Evolutionary conservation across 345 rosid genomes (phyloP), one percentile per base, ranked within the genome.

Genomic region (Hibiscus tridactylites): DNA sequence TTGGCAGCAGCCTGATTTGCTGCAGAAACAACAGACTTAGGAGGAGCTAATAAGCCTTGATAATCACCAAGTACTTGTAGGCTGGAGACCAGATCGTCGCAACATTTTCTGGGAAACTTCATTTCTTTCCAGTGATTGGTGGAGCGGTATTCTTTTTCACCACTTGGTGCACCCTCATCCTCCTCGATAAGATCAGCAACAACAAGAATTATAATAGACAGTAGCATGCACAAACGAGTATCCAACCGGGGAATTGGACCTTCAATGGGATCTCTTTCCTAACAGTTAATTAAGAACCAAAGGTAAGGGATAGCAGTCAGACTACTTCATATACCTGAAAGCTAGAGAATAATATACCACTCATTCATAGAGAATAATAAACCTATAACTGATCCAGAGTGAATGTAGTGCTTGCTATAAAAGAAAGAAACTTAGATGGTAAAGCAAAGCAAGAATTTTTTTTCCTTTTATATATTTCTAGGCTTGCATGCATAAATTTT

Each of bases 241-340:
- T 95, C 98, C 65, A 87, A 78, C 37, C 88, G 89, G 76, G 98
- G 98, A 74, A 88, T 80, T 57, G 98, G 98, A 52, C 94, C 98
- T 80, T 95, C 99, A 75, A 85, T 85, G 62, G 97, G 91, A 81
- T 95, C 93, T 79, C 94, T 88, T 83, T 92, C 99, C 99, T 95
- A 71, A 68, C 71, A 71, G 17, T 58, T 39, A 73, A 74, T 37
- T 50, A 68, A 57, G 59, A 76, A 73, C 16, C 50, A 50, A 28
- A 60, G 26, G 56, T 29, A 17, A 78, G 71, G 35, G 5, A 35
- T 9, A 52, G n/a, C 31, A 57, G 37, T 39, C 39, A 68, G 50
- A 29, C 7, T 19, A 39, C 69, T 65, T 50, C 47, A 29, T 39
- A 71, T 19, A 12, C 68, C 72, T n/a, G 61, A 67, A 47, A 63